Conservation (phyloP, 139 green algal genomes). For the Dunaliella primolecta region DNA sequence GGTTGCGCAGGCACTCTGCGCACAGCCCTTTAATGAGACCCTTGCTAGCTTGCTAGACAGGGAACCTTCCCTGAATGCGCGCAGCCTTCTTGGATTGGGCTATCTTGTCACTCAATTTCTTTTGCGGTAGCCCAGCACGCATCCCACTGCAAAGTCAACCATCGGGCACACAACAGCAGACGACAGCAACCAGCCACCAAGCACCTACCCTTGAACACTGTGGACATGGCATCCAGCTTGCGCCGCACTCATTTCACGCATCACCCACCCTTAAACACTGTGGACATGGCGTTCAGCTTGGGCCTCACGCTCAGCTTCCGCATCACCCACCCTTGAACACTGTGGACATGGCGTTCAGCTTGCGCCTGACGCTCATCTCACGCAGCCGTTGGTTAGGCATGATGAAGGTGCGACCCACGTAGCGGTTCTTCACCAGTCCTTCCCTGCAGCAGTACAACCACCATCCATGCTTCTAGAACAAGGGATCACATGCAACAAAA, state of each 20-base stretch:
- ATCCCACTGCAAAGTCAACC: too few relatives aligned
- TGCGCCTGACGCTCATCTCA: conserved; percentile 77
- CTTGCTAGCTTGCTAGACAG: too few relatives aligned
- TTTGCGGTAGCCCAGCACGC: too few relatives aligned
- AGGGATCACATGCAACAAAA: too few relatives aligned
- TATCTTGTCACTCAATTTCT: too few relatives aligned
- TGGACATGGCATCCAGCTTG: conserved; percentile 96
- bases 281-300: conserved; percentile 96
- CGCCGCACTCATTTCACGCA: conserved; percentile 77
- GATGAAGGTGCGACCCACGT: conserved; percentile 99
- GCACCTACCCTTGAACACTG: conserved; percentile 65
- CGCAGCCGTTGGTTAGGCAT: conserved; percentile 90
- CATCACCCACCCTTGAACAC: conserved; percentile 65
- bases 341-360: conserved; percentile 95
- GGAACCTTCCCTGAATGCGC: too few relatives aligned
- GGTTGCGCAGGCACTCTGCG: too few relatives aligned
- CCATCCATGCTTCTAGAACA: too few relatives aligned
- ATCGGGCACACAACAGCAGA: too few relatives aligned
- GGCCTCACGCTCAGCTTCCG: conserved; percentile 82
- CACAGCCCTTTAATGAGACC: too few relatives aligned
- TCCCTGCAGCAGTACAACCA: too few relatives aligned
- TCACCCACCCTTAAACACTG: conserved; percentile 67
- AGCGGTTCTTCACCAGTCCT: conserved; percentile 95
- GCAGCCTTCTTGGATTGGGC: too few relatives aligned
- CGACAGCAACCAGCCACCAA: not conserved